A percentile compares a stretch with the other conserved stretches of the same genome.
phyloP scores from a whole-genome alignment of 2,329 filamentous ascomycete genomes.

The Alternaria gansuensis region DNA sequence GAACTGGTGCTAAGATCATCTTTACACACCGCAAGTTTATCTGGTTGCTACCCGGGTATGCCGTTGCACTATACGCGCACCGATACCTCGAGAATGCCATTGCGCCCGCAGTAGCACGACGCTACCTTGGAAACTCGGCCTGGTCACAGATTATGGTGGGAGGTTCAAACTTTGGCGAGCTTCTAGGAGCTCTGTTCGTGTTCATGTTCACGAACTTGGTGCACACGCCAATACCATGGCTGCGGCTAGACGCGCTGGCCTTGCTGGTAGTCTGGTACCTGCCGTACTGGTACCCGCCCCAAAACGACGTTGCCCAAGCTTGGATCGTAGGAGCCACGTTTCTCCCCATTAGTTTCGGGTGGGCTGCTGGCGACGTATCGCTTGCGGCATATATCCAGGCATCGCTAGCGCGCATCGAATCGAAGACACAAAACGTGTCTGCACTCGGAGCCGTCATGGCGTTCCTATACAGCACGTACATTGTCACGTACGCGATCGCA shows the following conservation, averaged over 20 bases:
- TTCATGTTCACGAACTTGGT: conserved; percentile 61
- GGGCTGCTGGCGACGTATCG: conserved; percentile 63
- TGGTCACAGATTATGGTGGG: conserved; percentile 63
- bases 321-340: conserved; percentile 60
- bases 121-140: conserved; percentile 60
- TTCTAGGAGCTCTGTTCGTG: conserved; percentile 60
- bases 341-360: conserved; percentile 58
- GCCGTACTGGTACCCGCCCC: conserved; percentile 57
- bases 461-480: conserved; percentile 61
- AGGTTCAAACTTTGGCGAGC: conserved; percentile 62
- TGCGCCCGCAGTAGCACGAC: conserved; percentile 57
- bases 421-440: conserved; percentile 57
- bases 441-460: conserved; percentile 63
- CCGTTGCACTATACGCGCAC: conserved; percentile 61
- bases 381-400: conserved; percentile 63
- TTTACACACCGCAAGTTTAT: conserved; percentile 60
- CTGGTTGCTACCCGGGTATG: conserved; percentile 62
- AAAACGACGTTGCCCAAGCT: conserved; percentile 55
- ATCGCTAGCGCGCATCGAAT: conserved; percentile 58
- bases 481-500: conserved; percentile 58
- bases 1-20: conserved; percentile 58
- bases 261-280: conserved; percentile 61
- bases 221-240: conserved; percentile 62
- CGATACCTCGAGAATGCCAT: conserved; percentile 62
- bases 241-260: conserved; percentile 59